phyloP scores from a whole-genome alignment of 768 basidiomycete species.

The Pisolithus microcarpus region DNA sequence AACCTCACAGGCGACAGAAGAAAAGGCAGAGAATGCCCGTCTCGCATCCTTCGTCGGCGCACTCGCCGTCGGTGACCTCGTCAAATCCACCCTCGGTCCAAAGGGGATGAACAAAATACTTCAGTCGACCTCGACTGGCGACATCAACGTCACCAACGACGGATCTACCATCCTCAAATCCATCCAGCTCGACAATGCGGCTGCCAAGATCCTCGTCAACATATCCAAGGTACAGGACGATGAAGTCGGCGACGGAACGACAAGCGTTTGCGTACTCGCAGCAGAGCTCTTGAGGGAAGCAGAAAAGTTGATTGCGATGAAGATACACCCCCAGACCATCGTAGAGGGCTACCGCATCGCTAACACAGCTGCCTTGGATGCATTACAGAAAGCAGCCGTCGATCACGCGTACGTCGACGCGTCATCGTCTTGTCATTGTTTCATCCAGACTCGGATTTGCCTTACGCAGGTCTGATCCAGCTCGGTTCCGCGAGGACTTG shows the following conservation, averaged over 20 bases:
- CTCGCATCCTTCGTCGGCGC: slow-evolving; percentile 97
- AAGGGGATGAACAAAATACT: slow-evolving; percentile 99
- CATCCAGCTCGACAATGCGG: slow-evolving; percentile 96
- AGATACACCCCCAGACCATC: slow-evolving; percentile 97
- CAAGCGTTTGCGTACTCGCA: slow-evolving; percentile 85
- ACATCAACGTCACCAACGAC: slow-evolving; percentile 97
- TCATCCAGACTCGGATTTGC: not conserved
- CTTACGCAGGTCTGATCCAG: slow-evolving; percentile 51
- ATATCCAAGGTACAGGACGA: slow-evolving; percentile 99
- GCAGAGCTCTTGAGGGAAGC: slow-evolving; percentile 91
- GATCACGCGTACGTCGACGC: slow-evolving; percentile 69
- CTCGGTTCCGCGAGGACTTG: slow-evolving; percentile 78
- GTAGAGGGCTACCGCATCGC: slow-evolving; percentile 96
- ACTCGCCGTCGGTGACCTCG: slow-evolving; percentile 93
- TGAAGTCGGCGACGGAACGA: slow-evolving; percentile 96
- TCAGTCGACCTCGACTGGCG: slow-evolving; percentile 81
- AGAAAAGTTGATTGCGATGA: slow-evolving; percentile 85
- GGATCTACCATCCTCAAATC: slow-evolving; percentile 97
- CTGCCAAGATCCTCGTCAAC: slow-evolving; percentile 98
- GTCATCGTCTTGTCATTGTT: not conserved
- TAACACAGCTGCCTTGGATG: slow-evolving; percentile 72
- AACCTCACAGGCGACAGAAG: slow-evolving; percentile 65
- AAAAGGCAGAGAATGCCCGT: slow-evolving; percentile 96
- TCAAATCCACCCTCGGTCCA: slow-evolving; percentile 96
- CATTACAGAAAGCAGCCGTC: slow-evolving; percentile 73